These are phyloP conservation scores for Adansonia rubrostipa DNA, from an alignment of 441 rosid genomes.

Conservation along the genomic window DNA sequence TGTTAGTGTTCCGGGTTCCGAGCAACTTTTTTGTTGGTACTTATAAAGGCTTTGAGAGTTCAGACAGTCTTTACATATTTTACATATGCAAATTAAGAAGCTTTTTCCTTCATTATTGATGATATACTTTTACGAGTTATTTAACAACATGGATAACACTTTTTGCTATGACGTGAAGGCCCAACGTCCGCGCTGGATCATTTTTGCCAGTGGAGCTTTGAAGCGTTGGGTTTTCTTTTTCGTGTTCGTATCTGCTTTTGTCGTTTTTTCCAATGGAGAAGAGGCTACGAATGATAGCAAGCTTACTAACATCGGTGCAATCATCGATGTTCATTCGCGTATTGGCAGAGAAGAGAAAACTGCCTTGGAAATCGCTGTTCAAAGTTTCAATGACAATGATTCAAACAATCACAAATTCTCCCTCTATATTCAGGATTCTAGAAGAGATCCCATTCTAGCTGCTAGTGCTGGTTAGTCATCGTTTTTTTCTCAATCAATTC, in stretches of 20 bases:
- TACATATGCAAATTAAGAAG: neutral
- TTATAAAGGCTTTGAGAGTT: neutral
- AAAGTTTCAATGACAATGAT: conserved; percentile 29
- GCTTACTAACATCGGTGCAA: conserved; percentile 43
- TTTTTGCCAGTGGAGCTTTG: neutral
- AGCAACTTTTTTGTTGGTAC: neutral
- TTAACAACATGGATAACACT: conserved; percentile 2
- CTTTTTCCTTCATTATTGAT: neutral
- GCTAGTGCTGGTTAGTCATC: conserved; percentile 42
- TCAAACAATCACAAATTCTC: conserved; percentile 34
- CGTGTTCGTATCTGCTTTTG: conserved; percentile 9
- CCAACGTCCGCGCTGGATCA: neutral
- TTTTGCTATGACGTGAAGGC: neutral
- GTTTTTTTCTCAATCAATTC: neutral
- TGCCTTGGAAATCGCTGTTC: conserved; percentile 48
- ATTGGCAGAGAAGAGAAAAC: conserved; percentile 43
- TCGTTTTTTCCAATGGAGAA: conserved; percentile 15
- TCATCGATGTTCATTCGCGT: conserved; percentile 43
- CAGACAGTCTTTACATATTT: neutral
- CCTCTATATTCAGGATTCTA: conserved; percentile 38
- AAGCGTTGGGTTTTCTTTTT: conserved; percentile 17
- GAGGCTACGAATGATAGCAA: conserved; percentile 1
- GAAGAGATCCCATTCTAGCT: conserved; percentile 37
- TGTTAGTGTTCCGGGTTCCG: neutral
- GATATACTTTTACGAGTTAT: neutral